Evolutionary conservation across 2,329 filamentous ascomycete genomes (phyloP), one percentile per base, ranked within the genome.

Genomic region (Cercospora sp.): DNA sequence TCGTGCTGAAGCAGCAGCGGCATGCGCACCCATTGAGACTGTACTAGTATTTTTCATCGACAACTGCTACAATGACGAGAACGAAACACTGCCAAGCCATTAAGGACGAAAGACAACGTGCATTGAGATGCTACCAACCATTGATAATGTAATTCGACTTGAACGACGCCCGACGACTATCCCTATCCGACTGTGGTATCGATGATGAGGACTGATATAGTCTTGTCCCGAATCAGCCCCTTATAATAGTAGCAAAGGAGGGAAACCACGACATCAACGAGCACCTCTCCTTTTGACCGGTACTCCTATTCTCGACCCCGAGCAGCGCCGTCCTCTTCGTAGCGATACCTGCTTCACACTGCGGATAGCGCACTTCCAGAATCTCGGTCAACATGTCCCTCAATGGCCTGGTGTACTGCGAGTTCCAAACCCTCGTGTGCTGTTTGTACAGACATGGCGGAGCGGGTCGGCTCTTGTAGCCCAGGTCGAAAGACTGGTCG

Each of bases 381-480:
- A 75, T 59, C 55, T 76, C 73, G 24, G 60, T 58, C 64, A 74
- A 30, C 34, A 75, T 45, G 16, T 74, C 72, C 32, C 32, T 57
- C 16, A 66, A 69, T 21, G 74, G 70, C 26, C 73, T 66, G 12
- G 74, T 75, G 62, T 75, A 71, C 21, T 65, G 59, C 16, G 74
- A 73, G 13, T 61, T 67, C 51, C 70, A 73, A 57, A 63, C 68
- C 28, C 74, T 12, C 26, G 72, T 55, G 60, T 75, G 65, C 53
- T 34, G 53, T 49, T 68, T 65, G 65, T 64, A 67, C 32, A 73
- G 63, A 24, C 63, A n/a, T 21, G 65, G 32, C 26, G 34, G 65
- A 12, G 68, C 72, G 10, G 70, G 51, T 24, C 45, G 69, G 5
- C 66, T 53, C 49, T 74, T 74, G 55, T 70, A 73, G 32, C 66